Conservation (phyloP, 352 stramenopile genomes). For the Nothophytophthora sp. region DNA sequence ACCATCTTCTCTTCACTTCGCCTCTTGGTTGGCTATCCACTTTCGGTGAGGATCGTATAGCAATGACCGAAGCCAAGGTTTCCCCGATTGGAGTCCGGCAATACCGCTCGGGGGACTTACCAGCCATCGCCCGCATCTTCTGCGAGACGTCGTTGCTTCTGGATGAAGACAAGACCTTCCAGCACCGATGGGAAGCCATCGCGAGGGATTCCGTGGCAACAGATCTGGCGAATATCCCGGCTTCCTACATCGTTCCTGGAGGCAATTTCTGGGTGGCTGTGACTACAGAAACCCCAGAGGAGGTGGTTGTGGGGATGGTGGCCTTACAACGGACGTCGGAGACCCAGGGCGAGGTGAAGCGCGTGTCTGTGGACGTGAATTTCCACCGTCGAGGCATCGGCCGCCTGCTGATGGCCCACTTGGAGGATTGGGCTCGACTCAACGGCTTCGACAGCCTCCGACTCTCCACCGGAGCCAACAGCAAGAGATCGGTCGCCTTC, state of each 20-base stretch:
- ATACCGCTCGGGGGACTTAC: constrained; percentile 7
- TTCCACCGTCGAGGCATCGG: constrained; percentile 11
- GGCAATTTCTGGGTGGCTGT: constrained; percentile 23
- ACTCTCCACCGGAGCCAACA: constrained; percentile 10
- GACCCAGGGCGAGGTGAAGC: constrained; percentile 11
- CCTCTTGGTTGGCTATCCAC: too few relatives aligned
- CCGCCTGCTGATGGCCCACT: constrained; percentile 1
- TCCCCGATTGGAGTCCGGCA: background rate
- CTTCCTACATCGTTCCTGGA: constrained; percentile 13
- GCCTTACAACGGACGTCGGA: background rate
- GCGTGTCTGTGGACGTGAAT: constrained; percentile 9
- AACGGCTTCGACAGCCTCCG: constrained; percentile 1
- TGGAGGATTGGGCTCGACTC: constrained; percentile 4
- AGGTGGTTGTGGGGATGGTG: constrained; percentile 12
- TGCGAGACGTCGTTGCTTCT: constrained; percentile 2
- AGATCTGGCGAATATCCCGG: constrained; percentile 9
- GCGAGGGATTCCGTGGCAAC: background rate
- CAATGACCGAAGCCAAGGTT: background rate
- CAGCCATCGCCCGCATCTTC: constrained; percentile 8
- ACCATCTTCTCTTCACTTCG: constrained; percentile 1
- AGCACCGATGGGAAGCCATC: constrained; percentile 9
- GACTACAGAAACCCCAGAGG: background rate
- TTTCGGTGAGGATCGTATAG: too few relatives aligned
- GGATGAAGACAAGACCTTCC: constrained; percentile 7
- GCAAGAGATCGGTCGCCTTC: constrained; percentile 8